Conservation (phyloP, 805 yeast genomes). For the Lipomyces chichibuensis region DNA sequence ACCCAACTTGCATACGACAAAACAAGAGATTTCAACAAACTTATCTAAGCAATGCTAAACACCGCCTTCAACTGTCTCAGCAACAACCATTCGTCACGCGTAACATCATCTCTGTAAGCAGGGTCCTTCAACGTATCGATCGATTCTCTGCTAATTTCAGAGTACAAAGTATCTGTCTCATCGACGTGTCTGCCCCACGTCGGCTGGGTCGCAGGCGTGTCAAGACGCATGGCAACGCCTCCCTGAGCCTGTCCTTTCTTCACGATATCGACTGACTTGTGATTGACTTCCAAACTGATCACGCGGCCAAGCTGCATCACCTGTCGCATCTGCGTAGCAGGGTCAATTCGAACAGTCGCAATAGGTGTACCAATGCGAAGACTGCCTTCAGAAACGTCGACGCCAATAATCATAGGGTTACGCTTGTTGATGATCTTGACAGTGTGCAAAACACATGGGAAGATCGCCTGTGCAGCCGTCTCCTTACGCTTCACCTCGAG, state of each 20-base stretch:
- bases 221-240: conserved; percentile 98
- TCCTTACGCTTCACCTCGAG: conserved; percentile 90
- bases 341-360: conserved; percentile 88
- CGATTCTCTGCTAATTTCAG: conserved; percentile 85
- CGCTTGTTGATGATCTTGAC: conserved; percentile 96
- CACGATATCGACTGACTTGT: conserved; percentile 74
- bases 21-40: neutral
- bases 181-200: conserved; percentile 99
- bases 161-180: conserved; percentile 86
- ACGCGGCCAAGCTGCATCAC: conserved; percentile 81
- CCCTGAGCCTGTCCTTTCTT: conserved; percentile 95
- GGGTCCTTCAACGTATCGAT: conserved; percentile 98
- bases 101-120: conserved; percentile 92
- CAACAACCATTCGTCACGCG: conserved; percentile 94
- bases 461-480: conserved; percentile 82
- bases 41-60: conserved; percentile 70
- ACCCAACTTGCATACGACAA: neutral
- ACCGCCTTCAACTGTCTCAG: conserved; percentile 84
- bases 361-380: conserved; percentile 93
- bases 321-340: conserved; percentile 73
- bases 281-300: conserved; percentile 92
- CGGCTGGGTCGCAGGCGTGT: conserved; percentile 86
- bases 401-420: conserved; percentile 99
- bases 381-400: conserved; percentile 90
- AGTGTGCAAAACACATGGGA: conserved; percentile 94